A percentile compares a stretch with the other conserved stretches of the same genome.
These are phyloP conservation scores for Spathaspora girioi DNA, from an alignment of 805 yeast genomes.

Conservation along the genomic window DNA sequence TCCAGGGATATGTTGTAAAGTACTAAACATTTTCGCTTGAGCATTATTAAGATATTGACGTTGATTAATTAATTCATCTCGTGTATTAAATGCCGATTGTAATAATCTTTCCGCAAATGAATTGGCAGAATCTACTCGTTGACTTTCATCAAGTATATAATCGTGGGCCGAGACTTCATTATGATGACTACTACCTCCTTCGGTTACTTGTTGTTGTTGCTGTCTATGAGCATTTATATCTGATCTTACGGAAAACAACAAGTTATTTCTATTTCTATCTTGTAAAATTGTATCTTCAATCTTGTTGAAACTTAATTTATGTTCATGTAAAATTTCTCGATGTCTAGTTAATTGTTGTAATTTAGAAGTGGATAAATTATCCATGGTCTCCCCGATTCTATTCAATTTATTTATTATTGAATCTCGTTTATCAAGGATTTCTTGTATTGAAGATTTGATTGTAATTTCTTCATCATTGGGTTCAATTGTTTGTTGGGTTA, in stretches of 20 bases:
- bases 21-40: conserved; percentile 55
- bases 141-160: conserved; percentile 74
- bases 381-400: conserved; percentile 53
- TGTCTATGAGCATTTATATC: conserved; percentile 73
- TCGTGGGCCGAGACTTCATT: conserved; percentile 48
- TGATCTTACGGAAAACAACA: conserved; percentile 69
- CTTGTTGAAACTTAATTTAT: conserved; percentile 57
- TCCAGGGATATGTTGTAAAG: conserved; percentile 77
- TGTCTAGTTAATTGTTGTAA: conserved; percentile 81
- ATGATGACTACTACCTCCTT: not conserved
- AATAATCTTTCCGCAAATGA: conserved; percentile 74
- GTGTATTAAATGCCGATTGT: conserved; percentile 81
- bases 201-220: conserved; percentile 27
- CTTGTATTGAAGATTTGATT: conserved; percentile 12
- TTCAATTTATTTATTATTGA: conserved; percentile 49
- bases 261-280: conserved; percentile 72
- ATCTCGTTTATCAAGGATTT: conserved; percentile 40
- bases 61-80: conserved; percentile 80
- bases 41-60: conserved; percentile 60
- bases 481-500: conserved; percentile 17
- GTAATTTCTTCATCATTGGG: conserved; percentile 22
- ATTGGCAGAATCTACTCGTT: conserved; percentile 69
- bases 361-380: conserved; percentile 64
- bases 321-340: conserved; percentile 70
- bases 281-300: conserved; percentile 58